Conservation (phyloP, 2,329 filamentous ascomycete species). For the Aspergillus candidus region DNA sequence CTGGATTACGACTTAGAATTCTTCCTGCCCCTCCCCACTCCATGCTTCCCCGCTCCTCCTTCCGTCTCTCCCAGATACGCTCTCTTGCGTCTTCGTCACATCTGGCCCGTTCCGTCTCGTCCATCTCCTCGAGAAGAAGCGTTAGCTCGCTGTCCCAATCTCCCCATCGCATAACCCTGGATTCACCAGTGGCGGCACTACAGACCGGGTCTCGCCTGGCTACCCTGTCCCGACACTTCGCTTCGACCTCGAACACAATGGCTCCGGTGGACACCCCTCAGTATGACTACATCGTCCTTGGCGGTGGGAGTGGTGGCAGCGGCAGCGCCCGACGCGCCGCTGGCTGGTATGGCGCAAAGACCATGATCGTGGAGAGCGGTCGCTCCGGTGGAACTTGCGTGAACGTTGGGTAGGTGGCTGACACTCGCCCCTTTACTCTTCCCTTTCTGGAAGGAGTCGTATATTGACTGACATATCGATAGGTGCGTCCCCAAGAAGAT, state of each 20-base stretch:
- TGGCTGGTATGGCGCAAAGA: slow-evolving; percentile 49
- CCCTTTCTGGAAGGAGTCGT: neutral
- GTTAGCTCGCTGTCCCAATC: neutral
- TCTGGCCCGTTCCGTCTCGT: neutral
- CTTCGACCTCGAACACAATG: slow-evolving; percentile 35
- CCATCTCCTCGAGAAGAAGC: neutral
- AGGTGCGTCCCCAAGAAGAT: slow-evolving; percentile 51
- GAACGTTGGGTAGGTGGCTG: slow-evolving; percentile 45
- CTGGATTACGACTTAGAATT: no score
- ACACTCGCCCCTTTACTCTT: neutral
- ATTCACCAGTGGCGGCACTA: slow-evolving; percentile 14
- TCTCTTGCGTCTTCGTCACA: neutral
- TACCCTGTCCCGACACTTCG: slow-evolving; percentile 38
- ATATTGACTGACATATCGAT: neutral
- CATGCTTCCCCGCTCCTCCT: no score
- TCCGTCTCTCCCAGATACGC: no score
- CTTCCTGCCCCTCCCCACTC: no score
- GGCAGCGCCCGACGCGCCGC: slow-evolving; percentile 45
- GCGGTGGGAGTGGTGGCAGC: slow-evolving; percentile 49
- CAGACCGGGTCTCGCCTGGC: slow-evolving; percentile 29
- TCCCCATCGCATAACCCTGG: slow-evolving; percentile 18
- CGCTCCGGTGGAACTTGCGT: slow-evolving; percentile 47
- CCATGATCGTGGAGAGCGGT: slow-evolving; percentile 46
- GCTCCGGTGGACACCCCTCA: slow-evolving; percentile 41
- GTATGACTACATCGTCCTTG: slow-evolving; percentile 53